Conservation (phyloP, 1,139 yeast species). For the Geotrichum europaeum region DNA sequence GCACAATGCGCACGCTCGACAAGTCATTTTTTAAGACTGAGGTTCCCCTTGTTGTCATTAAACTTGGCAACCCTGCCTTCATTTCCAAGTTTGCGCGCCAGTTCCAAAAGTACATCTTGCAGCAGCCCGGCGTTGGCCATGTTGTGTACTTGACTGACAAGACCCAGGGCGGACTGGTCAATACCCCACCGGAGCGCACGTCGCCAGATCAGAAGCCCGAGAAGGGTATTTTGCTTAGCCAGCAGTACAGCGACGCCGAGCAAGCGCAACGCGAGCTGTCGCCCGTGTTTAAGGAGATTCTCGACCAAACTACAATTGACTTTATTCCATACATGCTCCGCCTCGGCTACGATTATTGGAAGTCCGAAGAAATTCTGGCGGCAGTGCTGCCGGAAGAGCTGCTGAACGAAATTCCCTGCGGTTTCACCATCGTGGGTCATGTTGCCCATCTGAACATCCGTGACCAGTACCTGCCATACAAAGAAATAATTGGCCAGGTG, state of each 20-base stretch:
- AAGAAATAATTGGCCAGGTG: conserved; percentile 77
- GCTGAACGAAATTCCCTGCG: conserved; percentile 73
- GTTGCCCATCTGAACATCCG: conserved; percentile 87
- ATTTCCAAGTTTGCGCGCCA: conserved; percentile 41
- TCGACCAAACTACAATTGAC: conserved; percentile 44
- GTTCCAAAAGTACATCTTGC: conserved; percentile 51
- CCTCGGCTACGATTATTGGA: conserved; percentile 77
- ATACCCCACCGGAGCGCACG: neutral
- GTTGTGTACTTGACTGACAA: conserved; percentile 43
- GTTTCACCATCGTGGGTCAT: conserved; percentile 93
- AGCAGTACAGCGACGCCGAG: conserved; percentile 41
- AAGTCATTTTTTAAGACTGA: conserved; percentile 52
- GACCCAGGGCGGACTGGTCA: conserved; percentile 18
- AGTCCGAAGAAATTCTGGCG: conserved; percentile 75
- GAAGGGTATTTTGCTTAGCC: conserved; percentile 61
- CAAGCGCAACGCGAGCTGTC: conserved; percentile 42
- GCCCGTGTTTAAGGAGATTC: conserved; percentile 39
- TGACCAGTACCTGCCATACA: conserved; percentile 80
- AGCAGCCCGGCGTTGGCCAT: conserved; percentile 59
- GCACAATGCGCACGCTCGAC: conserved; percentile 62
- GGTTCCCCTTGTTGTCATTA: conserved; percentile 58
- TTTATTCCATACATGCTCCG: conserved; percentile 51
- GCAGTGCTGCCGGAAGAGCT: conserved; percentile 71
- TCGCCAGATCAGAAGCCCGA: conserved; percentile 23
- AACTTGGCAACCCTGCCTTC: conserved; percentile 63